phyloP scores from a whole-genome alignment of 2,329 filamentous ascomycete species.

The Laburnicola sp. region DNA sequence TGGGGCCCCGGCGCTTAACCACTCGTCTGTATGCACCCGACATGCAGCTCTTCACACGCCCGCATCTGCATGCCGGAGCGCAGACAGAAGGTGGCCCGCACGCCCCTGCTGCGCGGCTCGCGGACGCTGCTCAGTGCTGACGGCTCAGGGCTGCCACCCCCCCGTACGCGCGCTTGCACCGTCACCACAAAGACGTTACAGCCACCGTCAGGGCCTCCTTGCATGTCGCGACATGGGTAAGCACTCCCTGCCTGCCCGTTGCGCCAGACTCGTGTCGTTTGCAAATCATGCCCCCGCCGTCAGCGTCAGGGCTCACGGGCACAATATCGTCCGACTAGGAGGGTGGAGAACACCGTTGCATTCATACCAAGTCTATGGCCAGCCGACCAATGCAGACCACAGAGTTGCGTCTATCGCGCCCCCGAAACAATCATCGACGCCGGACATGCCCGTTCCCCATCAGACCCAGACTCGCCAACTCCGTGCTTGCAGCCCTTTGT shows the following conservation, averaged over 20 bases:
- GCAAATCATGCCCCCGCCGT: constrained; percentile 14
- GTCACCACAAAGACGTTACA: constrained; percentile 18
- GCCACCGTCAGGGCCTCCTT: neutral
- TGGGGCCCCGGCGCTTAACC: no score
- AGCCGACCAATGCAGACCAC: constrained; percentile 5
- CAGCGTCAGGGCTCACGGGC: constrained; percentile 11
- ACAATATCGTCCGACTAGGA: constrained; percentile 9
- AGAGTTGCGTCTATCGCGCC: constrained; percentile 16
- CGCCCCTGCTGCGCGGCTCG: constrained; percentile 16
- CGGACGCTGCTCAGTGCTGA: no score
- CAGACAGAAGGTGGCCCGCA: constrained; percentile 9
- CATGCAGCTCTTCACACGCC: no score
- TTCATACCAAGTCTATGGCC: constrained; percentile 16
- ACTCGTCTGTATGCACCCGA: no score
- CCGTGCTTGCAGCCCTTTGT: constrained; percentile 10
- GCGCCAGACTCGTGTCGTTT: constrained; percentile 17
- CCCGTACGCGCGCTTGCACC: constrained; percentile 19
- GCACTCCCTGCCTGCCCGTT: constrained; percentile 9
- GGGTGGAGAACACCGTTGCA: constrained; percentile 9
- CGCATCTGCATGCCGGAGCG: constrained; percentile 15
- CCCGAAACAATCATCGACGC: no score
- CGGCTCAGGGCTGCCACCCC: constrained; percentile 14
- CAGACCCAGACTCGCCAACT: constrained; percentile 11
- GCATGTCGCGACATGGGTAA: constrained; percentile 1
- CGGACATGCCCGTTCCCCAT: constrained; percentile 17